Conservation (phyloP, 805 yeast species). For the Candida hispaniensis region DNA sequence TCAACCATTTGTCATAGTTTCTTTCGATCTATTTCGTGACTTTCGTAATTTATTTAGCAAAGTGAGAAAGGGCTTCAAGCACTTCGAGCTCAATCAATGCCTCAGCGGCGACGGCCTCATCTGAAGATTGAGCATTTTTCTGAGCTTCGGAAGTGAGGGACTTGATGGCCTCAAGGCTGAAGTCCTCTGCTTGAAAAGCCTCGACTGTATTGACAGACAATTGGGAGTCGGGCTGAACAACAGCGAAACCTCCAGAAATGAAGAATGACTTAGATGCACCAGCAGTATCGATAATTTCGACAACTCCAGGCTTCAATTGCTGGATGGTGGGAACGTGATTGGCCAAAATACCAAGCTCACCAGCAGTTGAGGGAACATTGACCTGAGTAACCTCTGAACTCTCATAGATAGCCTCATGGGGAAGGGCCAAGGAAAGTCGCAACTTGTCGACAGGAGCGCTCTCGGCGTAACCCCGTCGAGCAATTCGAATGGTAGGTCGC, state of each 20-base stretch:
- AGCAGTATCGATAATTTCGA: conserved; percentile 75
- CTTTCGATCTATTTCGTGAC: conserved; percentile 1
- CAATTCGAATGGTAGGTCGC: conserved; percentile 25
- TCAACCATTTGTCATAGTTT: too few species aligned
- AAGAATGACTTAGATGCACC: conserved; percentile 70
- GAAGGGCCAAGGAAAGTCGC: conserved; percentile 82
- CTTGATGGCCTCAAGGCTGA: conserved; percentile 70
- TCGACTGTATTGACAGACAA: conserved; percentile 88
- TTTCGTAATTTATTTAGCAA: conserved; percentile 46
- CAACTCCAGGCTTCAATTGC: conserved; percentile 91
- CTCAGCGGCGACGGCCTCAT: conserved; percentile 79
- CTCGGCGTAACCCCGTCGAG: conserved; percentile 73
- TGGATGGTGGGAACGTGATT: conserved; percentile 96
- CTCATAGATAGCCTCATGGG: conserved; percentile 49
- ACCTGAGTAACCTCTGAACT: conserved; percentile 49
- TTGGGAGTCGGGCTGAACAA: conserved; percentile 89
- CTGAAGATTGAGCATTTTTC: conserved; percentile 75
- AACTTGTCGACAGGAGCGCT: conserved; percentile 62
- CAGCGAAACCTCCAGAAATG: conserved; percentile 92
- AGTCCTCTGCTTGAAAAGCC: conserved; percentile 84
- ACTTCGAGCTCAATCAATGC: conserved; percentile 95
- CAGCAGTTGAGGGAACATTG: conserved; percentile 89
- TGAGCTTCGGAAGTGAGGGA: conserved; percentile 83
- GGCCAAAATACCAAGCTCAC: conserved; percentile 94
- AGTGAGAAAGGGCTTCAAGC: conserved; percentile 81